A percentile compares a stretch with the other conserved stretches of the same genome.
These are phyloP conservation scores for Mangifera indica DNA, from an alignment of 345 rosid genomes.

Conservation along the genomic window DNA sequence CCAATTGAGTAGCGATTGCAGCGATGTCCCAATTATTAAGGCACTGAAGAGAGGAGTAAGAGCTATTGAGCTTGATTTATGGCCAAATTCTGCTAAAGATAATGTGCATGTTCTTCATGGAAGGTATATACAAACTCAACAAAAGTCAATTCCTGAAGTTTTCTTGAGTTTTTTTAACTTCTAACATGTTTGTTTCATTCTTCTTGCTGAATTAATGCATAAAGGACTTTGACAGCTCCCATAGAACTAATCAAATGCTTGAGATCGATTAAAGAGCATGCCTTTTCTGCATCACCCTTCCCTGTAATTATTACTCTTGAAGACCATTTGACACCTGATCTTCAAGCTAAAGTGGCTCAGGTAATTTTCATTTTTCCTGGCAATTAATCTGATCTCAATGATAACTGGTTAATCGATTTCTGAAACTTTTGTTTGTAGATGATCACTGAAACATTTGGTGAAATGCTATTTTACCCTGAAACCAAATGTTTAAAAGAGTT, in stretches of 20 bases:
- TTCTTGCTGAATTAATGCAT: conserved; percentile 13
- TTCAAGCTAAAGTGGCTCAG: conserved; percentile 77
- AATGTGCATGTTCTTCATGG: conserved; percentile 85
- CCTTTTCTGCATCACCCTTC: conserved; percentile 60
- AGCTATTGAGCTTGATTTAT: conserved; percentile 87
- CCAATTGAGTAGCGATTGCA: conserved; percentile 88
- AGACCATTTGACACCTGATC: conserved; percentile 70
- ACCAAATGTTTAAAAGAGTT: conserved; percentile 45
- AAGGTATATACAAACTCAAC: conserved; percentile 37
- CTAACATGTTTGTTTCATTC: background rate
- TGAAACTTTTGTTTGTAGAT: conserved; percentile 33
- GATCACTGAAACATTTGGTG: conserved; percentile 53
- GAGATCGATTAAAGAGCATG: conserved; percentile 61
- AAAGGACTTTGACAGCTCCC: conserved; percentile 76
- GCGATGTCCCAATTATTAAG: conserved; percentile 81
- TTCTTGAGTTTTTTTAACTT: background rate
- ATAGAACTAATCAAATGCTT: conserved; percentile 69
- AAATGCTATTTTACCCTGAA: conserved; percentile 52
- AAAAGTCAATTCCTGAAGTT: background rate
- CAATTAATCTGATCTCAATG: background rate
- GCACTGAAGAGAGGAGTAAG: conserved; percentile 77
- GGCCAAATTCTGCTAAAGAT: conserved; percentile 75
- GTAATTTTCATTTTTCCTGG: conserved; percentile 31
- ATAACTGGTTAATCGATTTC: background rate
- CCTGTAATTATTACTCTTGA: conserved; percentile 78